phyloP scores from a whole-genome alignment of 495 filamentous ascomycete genomes.

The Aspergillus ellipticus region DNA sequence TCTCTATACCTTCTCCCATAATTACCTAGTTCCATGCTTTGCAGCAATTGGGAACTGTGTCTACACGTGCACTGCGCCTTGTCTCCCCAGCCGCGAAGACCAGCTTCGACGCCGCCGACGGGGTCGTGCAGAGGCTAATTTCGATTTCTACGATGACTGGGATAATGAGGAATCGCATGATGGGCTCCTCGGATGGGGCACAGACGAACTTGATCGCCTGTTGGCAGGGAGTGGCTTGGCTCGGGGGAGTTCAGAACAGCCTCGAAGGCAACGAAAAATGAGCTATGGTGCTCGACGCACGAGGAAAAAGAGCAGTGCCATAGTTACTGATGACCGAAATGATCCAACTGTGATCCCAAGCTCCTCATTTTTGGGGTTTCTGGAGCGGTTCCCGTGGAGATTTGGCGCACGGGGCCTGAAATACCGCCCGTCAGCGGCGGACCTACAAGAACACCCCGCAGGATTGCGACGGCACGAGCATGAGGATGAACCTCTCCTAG shows the following conservation, averaged over 20 bases:
- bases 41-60: conserved; percentile 60
- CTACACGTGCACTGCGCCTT: conserved; percentile 65
- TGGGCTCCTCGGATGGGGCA: conserved; percentile 67
- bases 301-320: conserved; percentile 62
- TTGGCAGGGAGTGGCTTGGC: conserved; percentile 68
- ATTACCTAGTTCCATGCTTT: conserved; percentile 81
- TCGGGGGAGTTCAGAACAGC: conserved; percentile 54
- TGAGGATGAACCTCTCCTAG: conserved; percentile 73
- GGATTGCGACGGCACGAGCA: conserved; percentile 36
- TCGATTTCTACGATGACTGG: conserved; percentile 99
- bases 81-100: conserved; percentile 70
- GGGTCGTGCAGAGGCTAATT: conserved; percentile 73
- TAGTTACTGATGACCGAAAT: conserved; percentile 52
- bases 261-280: conserved; percentile 74
- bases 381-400: conserved; percentile 80
- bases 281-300: conserved; percentile 74
- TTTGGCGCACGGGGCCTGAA: conserved; percentile 72
- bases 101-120: conserved; percentile 64
- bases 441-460: conserved; percentile 84
- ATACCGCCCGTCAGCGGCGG: conserved; percentile 88
- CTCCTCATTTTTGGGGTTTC: conserved; percentile 79
- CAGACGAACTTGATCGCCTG: conserved; percentile 84
- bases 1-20: conserved; percentile 82
- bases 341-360: conserved; percentile 91
- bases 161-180: conserved; percentile 67